phyloP scores from a whole-genome alignment of 78 protist genomes.

The Tieghemostelium lacteum region DNA sequence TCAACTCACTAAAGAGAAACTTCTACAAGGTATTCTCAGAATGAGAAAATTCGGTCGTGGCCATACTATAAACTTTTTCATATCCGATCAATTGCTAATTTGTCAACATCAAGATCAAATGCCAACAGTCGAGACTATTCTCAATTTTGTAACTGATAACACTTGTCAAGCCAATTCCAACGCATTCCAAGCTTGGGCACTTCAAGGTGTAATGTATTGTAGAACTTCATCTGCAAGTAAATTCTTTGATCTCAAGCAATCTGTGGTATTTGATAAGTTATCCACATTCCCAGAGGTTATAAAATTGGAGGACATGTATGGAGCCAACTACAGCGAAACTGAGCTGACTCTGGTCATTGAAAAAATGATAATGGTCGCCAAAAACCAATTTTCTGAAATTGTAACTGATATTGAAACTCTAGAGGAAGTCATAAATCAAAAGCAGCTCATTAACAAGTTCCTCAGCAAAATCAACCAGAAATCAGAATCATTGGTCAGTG shows the following conservation, averaged over 20 bases:
- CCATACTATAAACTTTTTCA: neutral
- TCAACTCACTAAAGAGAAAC: constrained; percentile 5
- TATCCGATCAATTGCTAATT: neutral
- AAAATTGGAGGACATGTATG: neutral
- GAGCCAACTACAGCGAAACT: neutral
- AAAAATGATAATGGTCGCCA: neutral
- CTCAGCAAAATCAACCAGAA: neutral
- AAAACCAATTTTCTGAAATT: neutral
- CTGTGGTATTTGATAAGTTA: neutral
- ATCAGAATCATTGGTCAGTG: neutral
- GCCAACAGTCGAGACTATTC: neutral
- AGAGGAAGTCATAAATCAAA: neutral
- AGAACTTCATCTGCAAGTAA: neutral
- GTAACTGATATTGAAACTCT: neutral
- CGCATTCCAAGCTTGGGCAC: neutral
- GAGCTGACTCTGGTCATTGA: neutral
- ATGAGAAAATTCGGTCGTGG: constrained; percentile 17
- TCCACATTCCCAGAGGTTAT: neutral
- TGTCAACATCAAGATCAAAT: no score
- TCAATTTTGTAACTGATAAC: neutral
- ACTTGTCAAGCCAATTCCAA: neutral
- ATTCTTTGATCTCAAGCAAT: neutral
- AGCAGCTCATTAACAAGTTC: neutral
- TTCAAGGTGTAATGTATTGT: neutral
- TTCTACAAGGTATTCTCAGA: constrained; percentile 16